Base-by-base conservation (phyloP, 1,284 basidiomycete species). In the Apiotrichum siamense region DNA sequence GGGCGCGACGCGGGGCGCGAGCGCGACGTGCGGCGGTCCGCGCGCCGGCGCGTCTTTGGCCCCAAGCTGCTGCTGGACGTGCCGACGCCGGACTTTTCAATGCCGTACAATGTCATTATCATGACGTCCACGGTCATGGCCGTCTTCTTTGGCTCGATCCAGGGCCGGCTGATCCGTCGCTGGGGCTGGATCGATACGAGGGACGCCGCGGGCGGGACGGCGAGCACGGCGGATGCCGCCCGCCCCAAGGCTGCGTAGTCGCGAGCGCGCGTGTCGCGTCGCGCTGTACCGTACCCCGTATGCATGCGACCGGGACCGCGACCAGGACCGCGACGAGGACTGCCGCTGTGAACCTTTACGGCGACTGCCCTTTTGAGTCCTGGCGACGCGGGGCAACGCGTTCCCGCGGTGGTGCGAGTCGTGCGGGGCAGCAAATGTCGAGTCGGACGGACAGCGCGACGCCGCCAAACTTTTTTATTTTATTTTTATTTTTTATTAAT, bases 31-130 rank as follows among this genome's bases (percentile, higher is more conserved):
- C 21, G 33, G 52, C 13, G n/a, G n/a, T 60, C 64, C 4, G 50
- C 45, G 52, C 62, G 62, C 75, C 49, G 35, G 32, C 49, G 83
- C 37, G 80, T 92, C 49, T 97, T 94, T 72, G 89, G 89, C 1
- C 77, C 83, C 0, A 80, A 85, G 12, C 78, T 91, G 18, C 81
- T 98, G 24, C 82, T 96, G 37, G 89, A 96, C 69, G 79, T 97
- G 23, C 87, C 94, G 9, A 93, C 90, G 9, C 96, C 96, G 0
- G 94, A 98, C 75, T 98, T 98, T 73, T 93, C 88, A 66, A 97
- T 98, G 92, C 93, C 94, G 12, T 98, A 97, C 76, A 99, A 97
- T 74, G 93, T 97, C 57, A 97, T 97, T 72, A 94, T 96, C 65
- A 86, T 97, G 78, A 91, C 83, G 50, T 89, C 85, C 65, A 92